A percentile compares a stretch with the other conserved stretches of the same genome.
phyloP scores from a whole-genome alignment of 1,284 basidiomycete genomes.

The Ceraceosorus guamensis region DNA sequence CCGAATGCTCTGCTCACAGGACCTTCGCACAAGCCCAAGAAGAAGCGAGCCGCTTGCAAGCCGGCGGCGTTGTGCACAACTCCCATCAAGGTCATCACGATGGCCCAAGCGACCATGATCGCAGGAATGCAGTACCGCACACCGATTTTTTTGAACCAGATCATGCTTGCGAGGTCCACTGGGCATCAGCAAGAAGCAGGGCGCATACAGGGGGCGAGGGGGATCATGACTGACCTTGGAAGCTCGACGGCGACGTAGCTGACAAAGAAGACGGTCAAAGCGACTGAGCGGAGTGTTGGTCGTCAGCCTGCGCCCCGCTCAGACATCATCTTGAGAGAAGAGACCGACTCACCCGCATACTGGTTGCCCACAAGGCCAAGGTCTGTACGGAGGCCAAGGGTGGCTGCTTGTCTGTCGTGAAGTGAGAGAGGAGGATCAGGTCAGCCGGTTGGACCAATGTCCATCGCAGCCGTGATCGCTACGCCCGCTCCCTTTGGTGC shows the following conservation, averaged over 20 bases:
- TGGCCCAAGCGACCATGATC: slow-evolving; percentile 32
- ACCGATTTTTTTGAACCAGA: background rate
- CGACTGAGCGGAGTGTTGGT: slow-evolving; percentile 16
- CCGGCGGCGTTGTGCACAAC: slow-evolving; percentile 16
- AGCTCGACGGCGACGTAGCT: slow-evolving; percentile 41
- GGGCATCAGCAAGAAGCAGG: background rate
- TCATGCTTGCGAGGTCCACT: background rate
- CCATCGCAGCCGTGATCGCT: too few relatives aligned
- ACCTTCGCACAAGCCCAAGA: slow-evolving; percentile 27
- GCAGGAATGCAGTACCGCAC: slow-evolving; percentile 15
- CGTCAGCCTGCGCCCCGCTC: too few relatives aligned
- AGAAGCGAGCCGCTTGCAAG: slow-evolving; percentile 16
- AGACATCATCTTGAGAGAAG: too few relatives aligned
- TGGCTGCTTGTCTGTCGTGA: slow-evolving; percentile 18
- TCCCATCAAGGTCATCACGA: slow-evolving; percentile 27
- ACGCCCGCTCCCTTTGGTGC: too few relatives aligned
- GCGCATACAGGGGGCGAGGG: slow-evolving; percentile 29
- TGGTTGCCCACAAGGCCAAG: slow-evolving; percentile 48
- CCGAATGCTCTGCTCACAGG: background rate
- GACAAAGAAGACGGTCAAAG: slow-evolving; percentile 49
- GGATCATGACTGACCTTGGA: slow-evolving; percentile 27
- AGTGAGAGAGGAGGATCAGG: too few relatives aligned
- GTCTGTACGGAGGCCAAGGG: slow-evolving; percentile 8
- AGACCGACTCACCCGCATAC: slow-evolving; percentile 44
- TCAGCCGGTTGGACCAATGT: too few relatives aligned